Base-by-base conservation (phyloP, 495 filamentous ascomycete genomes). In the Hypoxylon fuscum region DNA sequence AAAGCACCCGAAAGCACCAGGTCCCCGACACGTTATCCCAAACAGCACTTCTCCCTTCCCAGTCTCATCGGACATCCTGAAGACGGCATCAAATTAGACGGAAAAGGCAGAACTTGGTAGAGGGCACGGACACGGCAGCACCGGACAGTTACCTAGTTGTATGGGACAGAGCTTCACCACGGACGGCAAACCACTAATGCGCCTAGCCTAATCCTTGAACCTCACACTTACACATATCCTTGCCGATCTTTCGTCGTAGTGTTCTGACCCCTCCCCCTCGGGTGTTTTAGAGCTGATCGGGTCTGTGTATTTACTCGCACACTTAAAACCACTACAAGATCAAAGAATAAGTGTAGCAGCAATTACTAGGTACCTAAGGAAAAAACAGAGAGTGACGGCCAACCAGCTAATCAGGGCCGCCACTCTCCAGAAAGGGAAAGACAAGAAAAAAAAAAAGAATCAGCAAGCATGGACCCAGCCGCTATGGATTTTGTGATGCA, bases 401-500 rank as follows among this genome's bases (percentile, higher is more conserved):
- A n/a, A n/a, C 41, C 22, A 37, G 14, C 37, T 57, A 17, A 56
- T 21, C 47, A 55, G 57, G 62, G 53, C 59, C 32, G 55, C 41
- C 46, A 31, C 56, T 64, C 50, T 64, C 44, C 23, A 44, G 32
- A 32, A n/a, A 38, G 29, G 20, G 5, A 44, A 25, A 23, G 25
- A 37, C 46, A 40, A 49, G 9, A 35, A 46, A 35, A 6, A 62
- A 41, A 23, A 34, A 34, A 8, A 29, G 27, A 4, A 29, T 29
- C 27, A 10, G 6, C 8, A 72, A 10, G 2, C 2, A 72, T 72
- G 69, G 69, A 69, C 35, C 59, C 59, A 17, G 57, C 62, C 7
- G 41, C 54, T 21, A 67, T 69, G 66, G 66, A 72, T 29, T 69
- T 52, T 17, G 44, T 56, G 20, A 62, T 62, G 55, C 62, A 59